phyloP scores from a whole-genome alignment of 1,284 basidiomycete species.

The Schizopora paradoxa region DNA sequence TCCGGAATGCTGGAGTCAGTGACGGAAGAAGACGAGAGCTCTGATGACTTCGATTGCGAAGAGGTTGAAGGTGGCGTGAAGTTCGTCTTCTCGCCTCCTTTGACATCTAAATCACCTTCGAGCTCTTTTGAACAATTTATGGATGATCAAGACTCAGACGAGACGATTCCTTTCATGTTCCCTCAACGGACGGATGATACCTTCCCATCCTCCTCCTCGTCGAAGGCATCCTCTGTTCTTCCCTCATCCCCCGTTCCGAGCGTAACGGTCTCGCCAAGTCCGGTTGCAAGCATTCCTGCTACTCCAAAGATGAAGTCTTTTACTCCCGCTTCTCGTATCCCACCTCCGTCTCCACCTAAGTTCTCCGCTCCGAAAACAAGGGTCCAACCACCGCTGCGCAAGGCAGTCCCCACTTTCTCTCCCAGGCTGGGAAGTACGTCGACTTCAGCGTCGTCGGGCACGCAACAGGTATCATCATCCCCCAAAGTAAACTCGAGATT shows the following conservation, averaged over 20 bases:
- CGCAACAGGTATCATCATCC: no score
- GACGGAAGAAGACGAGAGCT: conserved; percentile 40
- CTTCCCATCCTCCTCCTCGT: conserved; percentile 21
- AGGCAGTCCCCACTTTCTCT: conserved; percentile 6
- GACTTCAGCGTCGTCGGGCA: background rate
- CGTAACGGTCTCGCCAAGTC: no score
- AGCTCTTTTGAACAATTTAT: conserved; percentile 22
- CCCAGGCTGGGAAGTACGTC: no score
- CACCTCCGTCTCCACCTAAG: conserved; percentile 13
- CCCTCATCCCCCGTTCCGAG: conserved; percentile 17
- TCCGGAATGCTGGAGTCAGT: conserved; percentile 33
- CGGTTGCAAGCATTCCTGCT: background rate
- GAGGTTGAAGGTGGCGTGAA: conserved; percentile 54
- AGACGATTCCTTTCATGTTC: conserved; percentile 26
- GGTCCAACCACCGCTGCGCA: conserved; percentile 8
- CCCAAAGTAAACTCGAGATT: background rate
- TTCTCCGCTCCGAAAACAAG: conserved; percentile 8
- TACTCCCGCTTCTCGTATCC: conserved; percentile 12
- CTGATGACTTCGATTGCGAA: conserved; percentile 38
- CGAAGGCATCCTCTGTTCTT: conserved; percentile 18
- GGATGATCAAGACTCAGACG: conserved; percentile 31
- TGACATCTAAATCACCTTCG: conserved; percentile 20
- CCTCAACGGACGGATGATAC: conserved; percentile 17
- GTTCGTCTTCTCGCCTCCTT: conserved; percentile 60
- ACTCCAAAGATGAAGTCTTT: background rate